Base-by-base conservation (phyloP, 495 filamentous ascomycete species). In the Glutinoglossum americanum region DNA sequence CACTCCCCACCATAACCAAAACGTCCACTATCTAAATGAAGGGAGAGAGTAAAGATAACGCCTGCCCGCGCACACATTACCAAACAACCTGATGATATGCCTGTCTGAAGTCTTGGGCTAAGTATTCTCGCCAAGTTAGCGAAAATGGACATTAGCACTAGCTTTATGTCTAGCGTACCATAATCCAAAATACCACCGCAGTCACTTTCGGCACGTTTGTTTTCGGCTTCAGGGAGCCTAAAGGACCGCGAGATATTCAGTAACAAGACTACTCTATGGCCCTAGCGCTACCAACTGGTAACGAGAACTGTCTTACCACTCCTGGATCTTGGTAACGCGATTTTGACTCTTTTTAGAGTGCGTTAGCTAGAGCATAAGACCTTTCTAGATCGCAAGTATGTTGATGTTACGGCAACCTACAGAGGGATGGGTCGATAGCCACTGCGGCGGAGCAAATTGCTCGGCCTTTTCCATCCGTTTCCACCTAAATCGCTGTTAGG, bases 361-460 rank as follows among this genome's bases (percentile, higher is more conserved):
- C 11, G 67, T 53, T 33, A 26, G 15, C 17, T 1, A 54, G 28
- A 9, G 32, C 9, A 48, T n/a, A 4, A 37, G 54, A 58, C 21
- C 7, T n/a, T 35, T 13, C 35, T 19, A 49, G 54, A 9, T 48
- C 10, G 4, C 19, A 11, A 21, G 1, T 0, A 49, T 37, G 9
- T 25, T 56, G 2, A 3, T 10, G n/a, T 45, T 1, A 19, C 19
- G 32, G 51, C 21, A 55, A 69, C 77, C 59, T 74, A 84, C 82
- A 57, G 82, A 80, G 33, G 89, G 89, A 73, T 94, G 89, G 21
- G 89, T 94, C 28, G 83, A 88, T 65, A 94, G 67, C 68, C 89
- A 85, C 65, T 92, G 82, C 0, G 86, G 87, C 25, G 78, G 74
- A 49, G 73, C 69, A 37, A 63, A 62, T 63, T 80, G 67, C 51